Evolutionary conservation across 441 rosid genomes (phyloP).

Genomic region (Breynia disticha): DNA sequence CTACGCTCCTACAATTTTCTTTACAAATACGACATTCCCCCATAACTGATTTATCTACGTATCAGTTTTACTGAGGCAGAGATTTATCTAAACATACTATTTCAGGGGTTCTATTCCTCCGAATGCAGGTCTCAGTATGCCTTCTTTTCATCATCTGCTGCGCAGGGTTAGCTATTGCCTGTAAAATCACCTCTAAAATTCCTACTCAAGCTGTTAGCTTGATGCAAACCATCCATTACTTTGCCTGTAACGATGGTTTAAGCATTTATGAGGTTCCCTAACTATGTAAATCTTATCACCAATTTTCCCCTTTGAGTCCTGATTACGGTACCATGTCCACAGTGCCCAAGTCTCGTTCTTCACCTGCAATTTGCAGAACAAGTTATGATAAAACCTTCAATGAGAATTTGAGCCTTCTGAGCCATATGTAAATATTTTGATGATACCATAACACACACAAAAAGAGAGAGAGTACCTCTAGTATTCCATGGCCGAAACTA

Average conservation of each 20-base stretch:
- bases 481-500: slow-evolving; percentile 54
- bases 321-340: slow-evolving; percentile 53
- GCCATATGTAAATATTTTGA: too few relatives aligned
- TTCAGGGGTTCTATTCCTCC: too few relatives aligned
- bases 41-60: too few relatives aligned
- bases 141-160: too few relatives aligned
- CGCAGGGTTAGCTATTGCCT: not conserved
- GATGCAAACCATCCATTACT: slow-evolving; percentile 8
- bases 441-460: not conserved
- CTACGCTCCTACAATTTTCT: too few relatives aligned
- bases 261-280: slow-evolving; percentile 36
- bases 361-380: slow-evolving; percentile 27
- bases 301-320: slow-evolving; percentile 23
- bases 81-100: too few relatives aligned
- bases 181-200: not conserved
- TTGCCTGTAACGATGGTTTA: not conserved
- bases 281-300: slow-evolving; percentile 41
- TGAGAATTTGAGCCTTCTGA: too few relatives aligned
- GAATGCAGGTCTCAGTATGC: too few relatives aligned
- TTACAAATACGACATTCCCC: too few relatives aligned
- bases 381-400: not conserved
- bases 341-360: slow-evolving; percentile 46
- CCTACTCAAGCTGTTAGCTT: slow-evolving; percentile 6
- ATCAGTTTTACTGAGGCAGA: too few relatives aligned
- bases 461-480: slow-evolving; percentile 31